These are phyloP conservation scores for Hansenula sp. DNA, from an alignment of 1,139 yeast species.

Conservation along the genomic window DNA sequence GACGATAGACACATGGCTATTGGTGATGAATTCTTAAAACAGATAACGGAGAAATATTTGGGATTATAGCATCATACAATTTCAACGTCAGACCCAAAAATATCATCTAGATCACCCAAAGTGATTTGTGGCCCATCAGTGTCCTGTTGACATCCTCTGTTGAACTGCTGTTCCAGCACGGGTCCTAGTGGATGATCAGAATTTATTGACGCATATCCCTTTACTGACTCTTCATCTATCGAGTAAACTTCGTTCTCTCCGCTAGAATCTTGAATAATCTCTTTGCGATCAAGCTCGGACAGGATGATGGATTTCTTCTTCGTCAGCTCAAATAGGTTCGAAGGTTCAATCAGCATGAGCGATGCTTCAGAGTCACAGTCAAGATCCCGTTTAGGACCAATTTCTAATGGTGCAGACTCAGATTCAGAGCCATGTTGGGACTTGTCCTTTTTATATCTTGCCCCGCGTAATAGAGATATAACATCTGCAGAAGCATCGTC, in stretches of 20 bases:
- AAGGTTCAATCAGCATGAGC: not conserved
- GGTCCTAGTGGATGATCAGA: no score
- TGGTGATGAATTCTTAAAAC: slow-evolving; percentile 41
- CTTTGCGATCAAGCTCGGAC: no score
- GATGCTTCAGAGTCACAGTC: not conserved
- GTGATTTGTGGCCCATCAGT: not conserved
- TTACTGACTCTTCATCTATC: no score
- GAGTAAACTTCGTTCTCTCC: no score
- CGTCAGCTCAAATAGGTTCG: no score
- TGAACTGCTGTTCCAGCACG: no score
- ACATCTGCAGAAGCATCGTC: not conserved
- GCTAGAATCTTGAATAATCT: no score
- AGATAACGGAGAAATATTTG: slow-evolving; percentile 34
- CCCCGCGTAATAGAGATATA: not conserved
- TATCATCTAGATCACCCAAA: slow-evolving; percentile 10
- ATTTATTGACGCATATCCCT: no score
- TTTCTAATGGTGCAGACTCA: not conserved
- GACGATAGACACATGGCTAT: slow-evolving; percentile 71
- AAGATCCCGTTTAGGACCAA: not conserved
- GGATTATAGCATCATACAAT: slow-evolving; percentile 16
- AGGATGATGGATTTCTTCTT: not conserved
- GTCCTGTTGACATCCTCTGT: no score
- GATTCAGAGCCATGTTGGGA: not conserved
- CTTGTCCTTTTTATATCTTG: not conserved
- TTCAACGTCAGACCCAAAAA: slow-evolving; percentile 23